Evolutionary conservation across 108 stramenopile species (phyloP).

Genomic region (Ochromonas danica): DNA sequence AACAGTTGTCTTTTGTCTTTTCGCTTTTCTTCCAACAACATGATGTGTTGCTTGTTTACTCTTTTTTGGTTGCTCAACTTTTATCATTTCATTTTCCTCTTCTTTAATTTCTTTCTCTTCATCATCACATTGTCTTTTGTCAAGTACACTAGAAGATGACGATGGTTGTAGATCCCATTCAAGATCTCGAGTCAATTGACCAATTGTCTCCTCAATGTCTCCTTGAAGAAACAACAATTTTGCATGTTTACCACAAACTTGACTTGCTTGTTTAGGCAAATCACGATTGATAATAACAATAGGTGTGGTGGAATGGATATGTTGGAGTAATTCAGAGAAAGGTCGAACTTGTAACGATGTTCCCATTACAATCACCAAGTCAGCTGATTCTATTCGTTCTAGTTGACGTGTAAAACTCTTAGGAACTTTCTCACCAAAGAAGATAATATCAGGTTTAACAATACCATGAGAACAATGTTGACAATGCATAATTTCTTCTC

Average conservation of each 20-base stretch:
- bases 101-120: too few relatives aligned
- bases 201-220: background rate
- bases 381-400: slow-evolving; percentile 53
- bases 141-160: too few relatives aligned
- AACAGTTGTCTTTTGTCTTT: too few relatives aligned
- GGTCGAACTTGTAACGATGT: background rate
- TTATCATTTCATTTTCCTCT: too few relatives aligned
- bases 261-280: background rate
- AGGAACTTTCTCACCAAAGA: slow-evolving; percentile 86
- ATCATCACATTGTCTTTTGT: too few relatives aligned
- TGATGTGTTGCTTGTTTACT: too few relatives aligned
- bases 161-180: too few relatives aligned
- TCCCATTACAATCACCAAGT: slow-evolving; percentile 44
- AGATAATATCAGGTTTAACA: slow-evolving; percentile 92
- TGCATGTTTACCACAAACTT: too few relatives aligned
- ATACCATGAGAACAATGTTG: slow-evolving; percentile 30
- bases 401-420: slow-evolving; percentile 47
- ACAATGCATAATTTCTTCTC: background rate
- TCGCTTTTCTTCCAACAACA: too few relatives aligned
- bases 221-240: background rate
- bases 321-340: background rate
- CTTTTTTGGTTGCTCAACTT: too few relatives aligned
- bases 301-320: background rate
- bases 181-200: background rate
- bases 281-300: background rate